These are phyloP conservation scores for Eutrema heterophyllum DNA, from an alignment of 345 rosid species.

Conservation along the genomic window DNA sequence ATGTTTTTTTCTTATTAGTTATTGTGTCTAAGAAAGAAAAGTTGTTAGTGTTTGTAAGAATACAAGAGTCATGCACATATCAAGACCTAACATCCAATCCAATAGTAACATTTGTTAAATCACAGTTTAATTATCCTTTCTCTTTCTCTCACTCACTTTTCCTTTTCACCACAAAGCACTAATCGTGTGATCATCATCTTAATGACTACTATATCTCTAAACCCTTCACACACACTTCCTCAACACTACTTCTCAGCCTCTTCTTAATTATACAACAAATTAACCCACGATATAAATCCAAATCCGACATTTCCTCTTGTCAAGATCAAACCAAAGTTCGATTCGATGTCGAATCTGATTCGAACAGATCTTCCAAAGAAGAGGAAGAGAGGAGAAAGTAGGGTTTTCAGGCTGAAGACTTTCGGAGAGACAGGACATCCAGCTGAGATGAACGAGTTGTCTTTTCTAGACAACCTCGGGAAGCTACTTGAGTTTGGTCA, in stretches of 20 bases:
- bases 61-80: constrained; percentile 28
- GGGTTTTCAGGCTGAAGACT: constrained; percentile 62
- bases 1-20: not conserved
- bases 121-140: constrained; percentile 21
- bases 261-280: constrained; percentile 22
- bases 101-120: constrained; percentile 24
- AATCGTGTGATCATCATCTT: constrained; percentile 32
- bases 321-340: constrained; percentile 10
- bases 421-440: constrained; percentile 78
- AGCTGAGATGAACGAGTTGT: constrained; percentile 47
- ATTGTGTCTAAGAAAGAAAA: not conserved
- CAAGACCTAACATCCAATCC: constrained; percentile 33
- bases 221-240: constrained; percentile 32
- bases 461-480: constrained; percentile 57
- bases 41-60: constrained; percentile 1
- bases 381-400: constrained; percentile 69
- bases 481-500: constrained; percentile 65
- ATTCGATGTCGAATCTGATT: constrained; percentile 24
- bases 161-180: constrained; percentile 28
- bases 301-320: not conserved
- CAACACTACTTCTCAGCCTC: constrained; percentile 26
- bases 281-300: not conserved
- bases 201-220: constrained; percentile 39
- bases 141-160: constrained; percentile 34
- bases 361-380: constrained; percentile 38